phyloP scores from a whole-genome alignment of 176 grass and related monocot species.

The Guadua angustifolia region DNA sequence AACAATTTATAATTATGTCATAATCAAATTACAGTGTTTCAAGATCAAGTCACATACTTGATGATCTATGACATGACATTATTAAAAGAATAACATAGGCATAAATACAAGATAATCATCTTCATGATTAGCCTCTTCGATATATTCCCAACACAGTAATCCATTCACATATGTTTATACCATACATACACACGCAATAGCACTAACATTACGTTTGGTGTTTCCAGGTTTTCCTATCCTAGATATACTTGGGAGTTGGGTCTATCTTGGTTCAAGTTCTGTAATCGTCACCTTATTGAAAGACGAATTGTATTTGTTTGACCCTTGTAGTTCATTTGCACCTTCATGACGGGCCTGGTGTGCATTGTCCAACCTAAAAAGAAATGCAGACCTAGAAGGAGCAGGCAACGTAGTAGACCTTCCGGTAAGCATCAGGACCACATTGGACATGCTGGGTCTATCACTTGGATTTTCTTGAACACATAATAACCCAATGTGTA shows the following conservation, averaged over 20 bases:
- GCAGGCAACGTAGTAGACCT: slow-evolving; percentile 30
- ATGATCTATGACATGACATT: too few species aligned
- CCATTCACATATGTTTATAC: neutral
- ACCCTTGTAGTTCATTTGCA: neutral
- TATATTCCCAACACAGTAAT: neutral
- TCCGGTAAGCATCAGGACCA: slow-evolving; percentile 50
- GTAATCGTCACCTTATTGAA: slow-evolving; percentile 43
- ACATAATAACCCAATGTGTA: slow-evolving; percentile 54
- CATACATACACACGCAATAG: neutral
- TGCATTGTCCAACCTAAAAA: slow-evolving; percentile 29
- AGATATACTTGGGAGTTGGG: neutral
- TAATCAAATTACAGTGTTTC: too few species aligned
- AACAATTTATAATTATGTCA: too few species aligned
- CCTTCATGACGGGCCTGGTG: neutral
- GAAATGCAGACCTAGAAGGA: slow-evolving; percentile 47
- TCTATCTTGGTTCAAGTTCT: slow-evolving; percentile 32
- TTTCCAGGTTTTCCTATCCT: neutral
- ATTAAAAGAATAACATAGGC: too few species aligned
- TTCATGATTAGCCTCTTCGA: too few species aligned
- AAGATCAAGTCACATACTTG: too few species aligned
- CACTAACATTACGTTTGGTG: neutral
- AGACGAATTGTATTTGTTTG: neutral
- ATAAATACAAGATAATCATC: too few species aligned
- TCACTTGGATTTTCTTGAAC: slow-evolving; percentile 51
- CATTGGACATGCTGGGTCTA: slow-evolving; percentile 51